Evolutionary conservation across 2,329 filamentous ascomycete genomes (phyloP), one percentile per base, ranked within the genome.

Genomic region (Claviceps spartinae): DNA sequence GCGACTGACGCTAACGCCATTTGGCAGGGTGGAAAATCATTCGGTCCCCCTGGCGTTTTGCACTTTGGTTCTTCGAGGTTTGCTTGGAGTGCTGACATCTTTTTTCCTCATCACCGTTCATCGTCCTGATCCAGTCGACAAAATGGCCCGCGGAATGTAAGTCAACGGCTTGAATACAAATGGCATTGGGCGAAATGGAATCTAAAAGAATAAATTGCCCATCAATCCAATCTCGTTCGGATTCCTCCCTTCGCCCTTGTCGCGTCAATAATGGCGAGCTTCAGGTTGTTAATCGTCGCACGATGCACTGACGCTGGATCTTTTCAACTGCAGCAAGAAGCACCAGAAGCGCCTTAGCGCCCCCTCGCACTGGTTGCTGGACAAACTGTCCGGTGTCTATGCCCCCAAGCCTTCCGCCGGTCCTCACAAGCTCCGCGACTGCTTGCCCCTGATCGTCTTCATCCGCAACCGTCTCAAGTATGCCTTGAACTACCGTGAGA

Each of bases 311-410:
- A 53, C 45, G 5, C 20, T 34, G 30, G 3, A 6, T 5, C 24
- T 4, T 38, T 46, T 14, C 40, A 37, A n/a, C 44, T 61, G 68
- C 69, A 90, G 86, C 77, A 94, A 93, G 83, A 96, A 96, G 86
- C 93, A 98, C 79, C 91, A 97, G 78, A 97, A 98, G 90, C 90
- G 93, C 82, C 83, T 97, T 72, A 93, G 87, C 78, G 93, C 93
- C 73, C 93, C 93, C 72, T 94, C 87, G 74, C 93, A 97, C 86
- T 98, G 93, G 93, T 88, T 98, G 72, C 82, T 98, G 74, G 93
- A 98, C 88, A 98, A 98, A 78, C 83, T 98, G 72, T 95, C 89
- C 75, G 93, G 93, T 72, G 79, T 81, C 76, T 91, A 86, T 70
- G 83, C 81, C 64, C 83, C 83, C 66, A 71, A 71, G 68, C 78